phyloP scores from a whole-genome alignment of 371 early-diverging fungal genomes.

The Dichotomocladium elegans region DNA sequence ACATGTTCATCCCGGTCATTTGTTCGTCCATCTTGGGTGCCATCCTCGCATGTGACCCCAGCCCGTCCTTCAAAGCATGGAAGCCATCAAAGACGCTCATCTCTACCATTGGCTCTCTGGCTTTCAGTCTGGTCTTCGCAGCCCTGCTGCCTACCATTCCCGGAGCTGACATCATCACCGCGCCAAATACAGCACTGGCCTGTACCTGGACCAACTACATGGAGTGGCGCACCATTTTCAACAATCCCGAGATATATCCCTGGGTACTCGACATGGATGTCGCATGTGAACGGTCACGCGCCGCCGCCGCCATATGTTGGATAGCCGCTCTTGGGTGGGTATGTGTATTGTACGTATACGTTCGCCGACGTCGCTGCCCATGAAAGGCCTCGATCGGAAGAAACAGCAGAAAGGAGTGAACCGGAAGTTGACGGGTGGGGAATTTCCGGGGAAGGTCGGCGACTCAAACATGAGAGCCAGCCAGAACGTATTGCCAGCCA shows the following conservation, averaged over 20 bases:
- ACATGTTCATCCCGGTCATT: slow-evolving; percentile 35
- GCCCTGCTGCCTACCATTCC: slow-evolving; percentile 27
- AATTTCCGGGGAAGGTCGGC: no score
- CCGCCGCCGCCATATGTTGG: slow-evolving; percentile 30
- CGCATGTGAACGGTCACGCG: slow-evolving; percentile 26
- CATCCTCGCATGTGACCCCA: slow-evolving; percentile 28
- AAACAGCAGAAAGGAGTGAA: no score
- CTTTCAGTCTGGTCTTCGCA: slow-evolving; percentile 20
- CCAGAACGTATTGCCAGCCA: no score
- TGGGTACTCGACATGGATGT: slow-evolving; percentile 38
- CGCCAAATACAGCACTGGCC: slow-evolving; percentile 21
- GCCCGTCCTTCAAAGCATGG: slow-evolving; percentile 34
- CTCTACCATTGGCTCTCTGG: slow-evolving; percentile 17
- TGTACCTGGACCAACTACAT: slow-evolving; percentile 39
- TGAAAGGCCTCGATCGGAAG: no score
- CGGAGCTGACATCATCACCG: slow-evolving; percentile 34
- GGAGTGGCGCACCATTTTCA: slow-evolving; percentile 31
- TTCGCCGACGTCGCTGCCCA: no score
- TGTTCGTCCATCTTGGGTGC: slow-evolving; percentile 24
- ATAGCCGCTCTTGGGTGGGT: slow-evolving; percentile 28
- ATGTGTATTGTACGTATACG: slow-evolving; percentile 8
- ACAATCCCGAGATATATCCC: slow-evolving; percentile 26
- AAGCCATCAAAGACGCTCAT: slow-evolving; percentile 32
- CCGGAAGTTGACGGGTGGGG: no score
- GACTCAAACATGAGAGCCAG: no score